Evolutionary conservation across 2,329 filamentous ascomycete species (phyloP), one percentile per base, ranked within the genome.

Genomic region (Ophiostoma sp.): DNA sequence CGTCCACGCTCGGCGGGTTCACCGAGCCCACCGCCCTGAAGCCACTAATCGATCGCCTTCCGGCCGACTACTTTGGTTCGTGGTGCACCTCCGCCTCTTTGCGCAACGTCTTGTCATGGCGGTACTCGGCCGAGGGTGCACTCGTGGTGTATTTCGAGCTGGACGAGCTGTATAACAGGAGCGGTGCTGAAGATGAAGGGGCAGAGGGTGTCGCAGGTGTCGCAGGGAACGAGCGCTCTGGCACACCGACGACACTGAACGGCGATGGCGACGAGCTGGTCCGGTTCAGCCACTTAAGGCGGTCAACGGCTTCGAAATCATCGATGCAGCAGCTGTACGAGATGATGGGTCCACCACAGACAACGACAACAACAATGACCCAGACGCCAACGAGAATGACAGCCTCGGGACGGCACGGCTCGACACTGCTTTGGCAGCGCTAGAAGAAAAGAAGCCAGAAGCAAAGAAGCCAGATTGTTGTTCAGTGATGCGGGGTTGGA

Each of bases 71-170:
- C 15, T 75, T 74, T 15, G 72, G 69, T 2, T 66, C 72, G 3
- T 76, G 72, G 73, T 70, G 69, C 36, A 12, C 25, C 2, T 73
- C 72, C 0, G 11, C 8, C 0, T 12, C 31, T 1, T 39, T 75
- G 7, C 22, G 59, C 33, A 74, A 74, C 17, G 75, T 76, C 6
- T 4, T 73, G 52, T 75, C 73, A 0, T 76, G 75, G 75, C 33
- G 28, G 1, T 70, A 71, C 7, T 69, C 73, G 0, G 31, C 33
- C 1, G 31, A 39, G 0, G 75, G 73, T 1, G 75, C 70, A 6
- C 17, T 75, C 7, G 69, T 75, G 25, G 72, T 70, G 42, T 73
- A 74, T n/a, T 63, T 75, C 28, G 72, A 76, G 39, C n/a, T 75
- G 3, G 48, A 48, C 11, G 73, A 73, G 5, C 8, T 69, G 61